Evolutionary conservation across 2,329 filamentous ascomycete genomes (phyloP), one percentile per base, ranked within the genome.

Genomic region (Sphaerulina populicola): DNA sequence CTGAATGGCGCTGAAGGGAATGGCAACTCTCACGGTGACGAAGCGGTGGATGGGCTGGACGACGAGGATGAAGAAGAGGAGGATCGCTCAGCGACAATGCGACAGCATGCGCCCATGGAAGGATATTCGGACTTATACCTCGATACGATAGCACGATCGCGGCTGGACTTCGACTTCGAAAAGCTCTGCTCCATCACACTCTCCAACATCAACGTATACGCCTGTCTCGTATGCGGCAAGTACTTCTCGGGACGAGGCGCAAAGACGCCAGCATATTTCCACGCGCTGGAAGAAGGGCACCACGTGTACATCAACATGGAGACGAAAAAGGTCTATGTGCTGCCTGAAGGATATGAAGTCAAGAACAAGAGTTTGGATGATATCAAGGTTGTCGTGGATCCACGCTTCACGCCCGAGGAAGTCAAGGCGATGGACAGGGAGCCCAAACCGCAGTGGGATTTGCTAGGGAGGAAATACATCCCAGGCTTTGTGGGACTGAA

Each of bases 271-370:
- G 93, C 93, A 62, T 98, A 98, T 72, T 96, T 95, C 69, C 93
- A 98, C 74, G 86, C 91, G 53, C 82, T 98, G 54, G 91, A 98
- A 64, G 85, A 94, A 61, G 87, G 85, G 56, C 93, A 98, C 71
- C 93, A 98, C 75, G 91, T 97, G 52, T 98, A 88, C 71, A 91
- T 98, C 77, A 97, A 97, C 71, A 93, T 98, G 81, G 83, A 89
- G 67, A 89, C 86, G 3, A 88, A 94, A 68, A 87, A 83, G 67
- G 88, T 94, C 36, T 95, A 88, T 67, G 88, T 94, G 37, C 76
- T 98, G 46, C 93, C 93, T 0, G 93, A 98, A 69, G 91, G 91
- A 47, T 98, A 98, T 70, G 93, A 98, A 70, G 93, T 98, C 53
- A 85, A 83, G 69, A 94, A 87, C 71, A 90, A 90, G 70, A 91